Base-by-base conservation (phyloP, 345 rosid genomes). In the Odontarrhena argentea region DNA sequence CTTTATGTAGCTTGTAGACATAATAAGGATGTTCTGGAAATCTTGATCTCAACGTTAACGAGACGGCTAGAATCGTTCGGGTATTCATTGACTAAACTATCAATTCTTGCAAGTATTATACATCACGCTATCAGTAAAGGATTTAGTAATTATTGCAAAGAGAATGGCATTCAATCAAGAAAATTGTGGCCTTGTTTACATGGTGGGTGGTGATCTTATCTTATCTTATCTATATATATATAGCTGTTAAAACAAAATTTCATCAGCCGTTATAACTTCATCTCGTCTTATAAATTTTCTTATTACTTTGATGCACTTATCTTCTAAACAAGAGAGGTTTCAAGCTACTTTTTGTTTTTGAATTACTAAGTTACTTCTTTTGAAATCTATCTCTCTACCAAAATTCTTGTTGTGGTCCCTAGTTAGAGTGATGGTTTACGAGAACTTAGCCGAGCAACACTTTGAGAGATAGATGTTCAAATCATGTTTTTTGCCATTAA, bases 221-320 rank as follows among this genome's bases (percentile, higher is more conserved):
- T n/a, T n/a, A n/a, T n/a, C n/a, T n/a, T n/a, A n/a, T n/a, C n/a
- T n/a, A n/a, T n/a, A n/a, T n/a, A n/a, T n/a, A n/a, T n/a, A n/a
- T n/a, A n/a, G n/a, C n/a, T n/a, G n/a, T n/a, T n/a, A n/a, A n/a
- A n/a, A n/a, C n/a, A n/a, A n/a, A n/a, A n/a, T n/a, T n/a, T n/a
- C n/a, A n/a, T n/a, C n/a, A n/a, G n/a, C n/a, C n/a, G n/a, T n/a
- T n/a, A n/a, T n/a, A n/a, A n/a, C n/a, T n/a, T n/a, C n/a, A 0
- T 54, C 50, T 63, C 53, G 9, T 22, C 52, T 40, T 30, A 47
- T n/a, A n/a, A 65, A 40, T 32, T 25, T 28, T 37, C 26, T 44
- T 54, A 3, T 45, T 55, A 45, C 30, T 52, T 24, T 14, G 34
- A 38, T 57, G 50, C 63, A 26, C n/a, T 6, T 44, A 13, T 50